Percentiles rank a stretch among this genome's conserved stretches.
These are phyloP conservation scores for Microstegium vimineum DNA, from an alignment of 176 grass and related monocot species.

Conservation along the genomic window DNA sequence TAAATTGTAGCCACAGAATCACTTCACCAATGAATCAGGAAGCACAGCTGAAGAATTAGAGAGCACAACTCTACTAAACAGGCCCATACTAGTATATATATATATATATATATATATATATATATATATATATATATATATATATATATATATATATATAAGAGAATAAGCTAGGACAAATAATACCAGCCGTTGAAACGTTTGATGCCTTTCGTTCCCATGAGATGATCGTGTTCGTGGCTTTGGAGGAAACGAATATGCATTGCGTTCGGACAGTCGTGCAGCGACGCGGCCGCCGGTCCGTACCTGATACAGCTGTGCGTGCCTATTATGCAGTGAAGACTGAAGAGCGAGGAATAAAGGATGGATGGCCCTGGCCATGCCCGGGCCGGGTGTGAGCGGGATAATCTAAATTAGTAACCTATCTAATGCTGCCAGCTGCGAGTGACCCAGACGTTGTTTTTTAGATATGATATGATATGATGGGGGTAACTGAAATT, in stretches of 20 bases:
- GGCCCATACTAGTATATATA: too few species aligned
- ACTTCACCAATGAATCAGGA: too few species aligned
- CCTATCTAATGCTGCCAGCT: not conserved
- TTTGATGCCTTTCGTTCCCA: not conserved
- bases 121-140: too few species aligned
- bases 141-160: not conserved
- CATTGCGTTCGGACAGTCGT: not conserved
- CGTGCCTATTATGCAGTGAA: not conserved
- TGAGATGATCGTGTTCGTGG: not conserved
- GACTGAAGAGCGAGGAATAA: not conserved
- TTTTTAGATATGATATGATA: too few species aligned
- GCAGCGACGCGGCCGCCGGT: not conserved
- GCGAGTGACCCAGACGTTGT: not conserved
- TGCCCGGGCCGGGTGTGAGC: not conserved
- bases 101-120: too few species aligned
- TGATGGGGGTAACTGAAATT: not conserved
- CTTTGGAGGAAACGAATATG: not conserved
- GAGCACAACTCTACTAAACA: too few species aligned
- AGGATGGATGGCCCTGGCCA: not conserved
- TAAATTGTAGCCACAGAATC: too few species aligned
- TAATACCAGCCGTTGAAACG: not conserved
- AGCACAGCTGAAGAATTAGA: too few species aligned
- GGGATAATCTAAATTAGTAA: not conserved
- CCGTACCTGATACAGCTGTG: constrained; percentile 2
- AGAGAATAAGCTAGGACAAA: not conserved